A percentile compares a stretch with the other conserved stretches of the same genome.
Conservation (phyloP, 2,329 filamentous ascomycete species). For the Rhynchosporium secalis region DNA sequence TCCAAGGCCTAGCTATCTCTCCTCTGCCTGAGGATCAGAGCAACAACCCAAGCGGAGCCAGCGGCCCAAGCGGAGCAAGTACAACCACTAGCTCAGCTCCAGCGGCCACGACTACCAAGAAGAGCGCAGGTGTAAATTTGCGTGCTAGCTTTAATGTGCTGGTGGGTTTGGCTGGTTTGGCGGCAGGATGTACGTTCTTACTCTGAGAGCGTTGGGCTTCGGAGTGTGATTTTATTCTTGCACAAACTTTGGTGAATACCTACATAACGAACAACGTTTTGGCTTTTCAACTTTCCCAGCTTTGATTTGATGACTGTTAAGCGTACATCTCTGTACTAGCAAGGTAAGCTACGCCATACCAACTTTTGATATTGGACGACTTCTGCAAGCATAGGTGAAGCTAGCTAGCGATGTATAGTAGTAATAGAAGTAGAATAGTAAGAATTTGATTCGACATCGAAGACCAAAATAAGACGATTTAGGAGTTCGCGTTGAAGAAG, state of each 20-base stretch:
- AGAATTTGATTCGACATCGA: no score
- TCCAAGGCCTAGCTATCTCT: conserved; percentile 64
- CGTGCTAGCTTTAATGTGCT: conserved; percentile 23
- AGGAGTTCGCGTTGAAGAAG: no score
- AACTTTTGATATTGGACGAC: no score
- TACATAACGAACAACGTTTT: conserved; percentile 17
- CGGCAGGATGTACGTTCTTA: conserved; percentile 15
- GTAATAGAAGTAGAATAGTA: background rate
- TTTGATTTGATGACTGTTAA: background rate
- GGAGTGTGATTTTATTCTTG: conserved; percentile 18
- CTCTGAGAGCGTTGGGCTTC: background rate
- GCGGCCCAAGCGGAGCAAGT: conserved; percentile 45
- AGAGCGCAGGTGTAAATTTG: conserved; percentile 25
- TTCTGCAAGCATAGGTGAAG: background rate
- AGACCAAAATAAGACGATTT: no score
- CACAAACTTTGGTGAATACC: conserved; percentile 18
- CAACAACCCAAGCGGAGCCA: conserved; percentile 49
- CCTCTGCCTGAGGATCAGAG: conserved; percentile 50
- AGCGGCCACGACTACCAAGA: conserved; percentile 32
- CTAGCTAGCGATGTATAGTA: conserved; percentile 10
- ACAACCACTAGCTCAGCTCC: conserved; percentile 23
- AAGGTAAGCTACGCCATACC: background rate
- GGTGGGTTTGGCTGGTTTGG: conserved; percentile 18
- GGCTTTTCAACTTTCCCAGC: background rate
- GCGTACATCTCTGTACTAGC: background rate